Conservation (phyloP, 257 asterid species). For the Solanum paucissectum region DNA sequence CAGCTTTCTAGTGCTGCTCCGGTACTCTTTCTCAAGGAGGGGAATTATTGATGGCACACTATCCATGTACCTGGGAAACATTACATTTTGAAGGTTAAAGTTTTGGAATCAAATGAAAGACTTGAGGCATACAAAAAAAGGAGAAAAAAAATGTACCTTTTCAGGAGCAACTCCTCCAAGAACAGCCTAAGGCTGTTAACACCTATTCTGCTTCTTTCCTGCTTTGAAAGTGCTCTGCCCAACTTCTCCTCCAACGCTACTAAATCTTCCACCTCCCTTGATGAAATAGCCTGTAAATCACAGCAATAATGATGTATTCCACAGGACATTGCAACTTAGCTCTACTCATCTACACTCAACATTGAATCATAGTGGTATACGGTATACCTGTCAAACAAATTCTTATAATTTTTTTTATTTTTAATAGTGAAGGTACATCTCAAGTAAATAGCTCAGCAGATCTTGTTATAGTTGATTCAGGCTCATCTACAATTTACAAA, state of each 20-base stretch:
- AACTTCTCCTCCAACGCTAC: conserved; percentile 84
- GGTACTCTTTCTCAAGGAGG: conserved; percentile 84
- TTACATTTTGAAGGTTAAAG: conserved; percentile 12
- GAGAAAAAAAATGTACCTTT: conserved; percentile 31
- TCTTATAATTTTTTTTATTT: background rate
- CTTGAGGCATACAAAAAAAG: background rate
- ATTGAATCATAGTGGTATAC: background rate
- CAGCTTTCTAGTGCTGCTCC: conserved; percentile 72
- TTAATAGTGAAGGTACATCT: background rate
- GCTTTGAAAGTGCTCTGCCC: conserved; percentile 77
- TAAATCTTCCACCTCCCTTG: conserved; percentile 76
- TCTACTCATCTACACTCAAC: background rate
- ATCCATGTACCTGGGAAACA: conserved; percentile 66
- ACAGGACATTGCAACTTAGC: background rate
- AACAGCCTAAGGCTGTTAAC: conserved; percentile 86
- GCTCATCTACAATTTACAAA: background rate
- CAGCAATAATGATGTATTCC: background rate
- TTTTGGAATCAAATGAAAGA: background rate
- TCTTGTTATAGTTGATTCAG: background rate
- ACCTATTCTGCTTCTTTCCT: conserved; percentile 85
- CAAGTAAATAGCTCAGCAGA: background rate
- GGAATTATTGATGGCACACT: conserved; percentile 87
- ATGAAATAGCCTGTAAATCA: conserved; percentile 55
- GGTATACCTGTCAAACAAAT: conserved; percentile 35
- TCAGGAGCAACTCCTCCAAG: conserved; percentile 85